Evolutionary conservation across 495 filamentous ascomycete genomes (phyloP).

Genomic region (Friedmanniomyces endolithicus): DNA sequence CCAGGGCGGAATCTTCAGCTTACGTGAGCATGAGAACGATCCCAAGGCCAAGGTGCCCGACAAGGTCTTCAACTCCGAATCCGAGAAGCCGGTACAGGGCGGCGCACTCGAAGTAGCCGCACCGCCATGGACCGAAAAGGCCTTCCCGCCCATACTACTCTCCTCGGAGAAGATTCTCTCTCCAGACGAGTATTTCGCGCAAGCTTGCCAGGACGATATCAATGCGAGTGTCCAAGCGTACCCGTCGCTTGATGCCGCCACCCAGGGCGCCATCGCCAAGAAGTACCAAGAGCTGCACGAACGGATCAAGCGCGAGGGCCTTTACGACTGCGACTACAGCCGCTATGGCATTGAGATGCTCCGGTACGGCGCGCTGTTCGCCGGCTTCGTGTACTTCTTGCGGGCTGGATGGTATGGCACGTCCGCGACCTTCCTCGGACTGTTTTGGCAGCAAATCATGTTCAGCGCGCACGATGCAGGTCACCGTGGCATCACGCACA

Average conservation of each 20-base stretch:
- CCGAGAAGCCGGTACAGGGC: not conserved
- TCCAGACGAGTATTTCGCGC: conserved; percentile 20
- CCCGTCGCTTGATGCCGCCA: conserved; percentile 33
- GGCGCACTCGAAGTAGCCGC: not conserved
- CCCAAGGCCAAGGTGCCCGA: not conserved
- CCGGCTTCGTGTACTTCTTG: conserved; percentile 27
- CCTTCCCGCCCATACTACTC: not conserved
- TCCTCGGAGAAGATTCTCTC: not conserved
- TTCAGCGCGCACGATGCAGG: conserved; percentile 43
- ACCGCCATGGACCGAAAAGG: conserved; percentile 2
- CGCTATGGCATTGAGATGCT: conserved; percentile 37
- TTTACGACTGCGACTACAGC: conserved; percentile 34
- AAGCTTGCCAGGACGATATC: conserved; percentile 30
- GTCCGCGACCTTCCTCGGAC: conserved; percentile 36
- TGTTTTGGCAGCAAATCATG: conserved; percentile 44
- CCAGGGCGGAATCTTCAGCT: conserved; percentile 3
- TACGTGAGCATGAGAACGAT: not conserved
- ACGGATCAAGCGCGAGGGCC: conserved; percentile 30
- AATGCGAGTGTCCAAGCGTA: conserved; percentile 28
- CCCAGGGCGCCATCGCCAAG: conserved; percentile 33
- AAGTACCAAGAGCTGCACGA: conserved; percentile 36
- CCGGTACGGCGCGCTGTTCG: conserved; percentile 33
- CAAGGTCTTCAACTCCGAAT: not conserved
- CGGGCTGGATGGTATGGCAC: conserved; percentile 33
- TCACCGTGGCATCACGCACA: conserved; percentile 38